A percentile compares a stretch with the other conserved stretches of the same genome.
These are phyloP conservation scores for Cichorium intybus DNA, from an alignment of 140 eudicot species.

Conservation along the genomic window DNA sequence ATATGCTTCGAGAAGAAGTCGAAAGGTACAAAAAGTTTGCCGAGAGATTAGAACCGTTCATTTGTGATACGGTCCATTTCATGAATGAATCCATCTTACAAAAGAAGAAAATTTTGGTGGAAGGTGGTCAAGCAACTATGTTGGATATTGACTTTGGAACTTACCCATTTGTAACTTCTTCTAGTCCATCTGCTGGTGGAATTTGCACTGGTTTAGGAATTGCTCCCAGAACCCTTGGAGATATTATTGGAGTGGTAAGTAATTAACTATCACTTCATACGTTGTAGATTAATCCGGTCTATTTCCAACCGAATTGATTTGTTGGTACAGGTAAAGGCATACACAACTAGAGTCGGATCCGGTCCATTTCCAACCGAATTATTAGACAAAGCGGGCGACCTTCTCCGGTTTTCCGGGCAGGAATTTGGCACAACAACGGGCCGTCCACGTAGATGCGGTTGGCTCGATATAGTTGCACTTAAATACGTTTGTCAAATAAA, in stretches of 20 bases:
- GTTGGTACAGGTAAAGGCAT: slow-evolving; percentile 80
- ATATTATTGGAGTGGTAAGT: slow-evolving; percentile 94
- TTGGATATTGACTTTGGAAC: slow-evolving; percentile 97
- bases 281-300: not conserved
- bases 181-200: slow-evolving; percentile 99
- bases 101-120: slow-evolving; percentile 78
- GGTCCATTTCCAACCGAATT: slow-evolving; percentile 97
- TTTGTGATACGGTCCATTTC: slow-evolving; percentile 82
- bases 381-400: slow-evolving; percentile 84
- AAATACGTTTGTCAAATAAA: slow-evolving; percentile 79
- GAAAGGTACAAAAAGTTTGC: slow-evolving; percentile 81
- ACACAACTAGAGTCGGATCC: slow-evolving; percentile 95
- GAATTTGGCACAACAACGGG: slow-evolving; percentile 99
- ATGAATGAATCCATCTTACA: slow-evolving; percentile 71
- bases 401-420: slow-evolving; percentile 87
- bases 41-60: slow-evolving; percentile 87
- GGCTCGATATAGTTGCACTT: slow-evolving; percentile 95
- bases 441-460: slow-evolving; percentile 99
- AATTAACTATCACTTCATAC: not conserved
- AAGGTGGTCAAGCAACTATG: slow-evolving; percentile 99
- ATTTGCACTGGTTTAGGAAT: slow-evolving; percentile 97
- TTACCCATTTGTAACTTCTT: slow-evolving; percentile 91
- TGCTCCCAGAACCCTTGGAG: slow-evolving; percentile 87
- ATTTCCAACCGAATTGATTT: not conserved
- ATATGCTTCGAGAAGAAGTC: slow-evolving; percentile 79